Base-by-base conservation (phyloP, 805 yeast species). In the Candida multigemmis region DNA sequence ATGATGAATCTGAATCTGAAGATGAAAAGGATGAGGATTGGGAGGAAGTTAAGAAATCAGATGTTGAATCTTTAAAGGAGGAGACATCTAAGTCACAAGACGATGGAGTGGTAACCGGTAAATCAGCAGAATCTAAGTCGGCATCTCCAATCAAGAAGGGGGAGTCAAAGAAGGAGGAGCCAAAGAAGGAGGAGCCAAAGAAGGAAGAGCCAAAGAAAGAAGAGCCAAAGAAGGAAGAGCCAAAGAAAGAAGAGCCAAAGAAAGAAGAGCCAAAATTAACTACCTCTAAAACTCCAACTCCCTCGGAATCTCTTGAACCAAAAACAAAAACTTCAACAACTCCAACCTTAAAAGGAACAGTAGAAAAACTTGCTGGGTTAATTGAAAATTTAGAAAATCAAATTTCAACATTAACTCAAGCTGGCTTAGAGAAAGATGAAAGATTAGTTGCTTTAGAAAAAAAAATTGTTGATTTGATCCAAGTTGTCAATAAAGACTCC, bases 261-360 rank as follows among this genome's bases (percentile, higher is more conserved):
- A 43, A 29, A 38, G 34, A 30, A 36, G 40, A 27, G 30, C 39
- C n/a, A 24, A 27, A 24, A 21, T 16, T 14, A 8, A 16, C 27
- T 12, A 26, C 4, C 15, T n/a, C n/a, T n/a, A n/a, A n/a, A n/a
- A n/a, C n/a, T n/a, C n/a, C n/a, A n/a, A n/a, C n/a, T n/a, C n/a
- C n/a, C n/a, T n/a, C n/a, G 7, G 24, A 27, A 16, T 23, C 31
- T 12, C 12, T 50, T 12, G 34, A 42, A 8, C 23, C 28, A 9
- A 19, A 27, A 7, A 16, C 28, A 20, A 27, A 40, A 24, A 36
- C 33, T 54, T 11, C 48, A 59, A 16, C 63, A 27, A 72, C 82
- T 12, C 65, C 80, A 17, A 80, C 86, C 1, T 60, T 82, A 33
- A 78, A 78, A 42, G 78, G 72, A 7, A 74, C 85, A 1, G 77